Conservation (phyloP, 768 basidiomycete species). For the Piloderma croceum region DNA sequence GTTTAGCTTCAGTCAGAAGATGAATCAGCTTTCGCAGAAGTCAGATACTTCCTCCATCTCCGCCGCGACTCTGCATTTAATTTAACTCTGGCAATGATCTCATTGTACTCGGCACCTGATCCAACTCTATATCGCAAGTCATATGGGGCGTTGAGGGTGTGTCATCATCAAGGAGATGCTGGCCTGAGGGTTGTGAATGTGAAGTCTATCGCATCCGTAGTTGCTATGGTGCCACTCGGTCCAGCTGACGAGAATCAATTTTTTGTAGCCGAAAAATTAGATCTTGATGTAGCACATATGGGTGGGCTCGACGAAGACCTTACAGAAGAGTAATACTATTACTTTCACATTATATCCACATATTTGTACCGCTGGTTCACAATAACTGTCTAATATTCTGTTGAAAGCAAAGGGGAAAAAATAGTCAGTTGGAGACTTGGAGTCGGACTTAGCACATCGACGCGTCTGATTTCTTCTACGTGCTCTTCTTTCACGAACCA, state of each 20-base stretch:
- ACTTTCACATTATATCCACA: too few relatives aligned
- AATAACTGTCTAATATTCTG: too few relatives aligned
- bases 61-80: too few relatives aligned
- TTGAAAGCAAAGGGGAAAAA: too few relatives aligned
- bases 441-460: too few relatives aligned
- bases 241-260: conserved; percentile 5
- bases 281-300: conserved; percentile 16
- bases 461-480: too few relatives aligned
- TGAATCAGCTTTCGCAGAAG: conserved; percentile 10
- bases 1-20: background rate
- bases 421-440: too few relatives aligned
- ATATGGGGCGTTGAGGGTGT: conserved; percentile 15
- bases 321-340: too few relatives aligned
- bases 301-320: background rate
- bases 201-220: conserved; percentile 16
- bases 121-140: conserved; percentile 11
- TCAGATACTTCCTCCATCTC: conserved; percentile 9
- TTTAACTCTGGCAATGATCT: conserved; percentile 15
- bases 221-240: conserved; percentile 22
- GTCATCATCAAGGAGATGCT: conserved; percentile 4
- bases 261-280: conserved; percentile 26
- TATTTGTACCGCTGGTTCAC: too few relatives aligned
- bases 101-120: conserved; percentile 15
- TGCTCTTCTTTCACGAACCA: too few relatives aligned
- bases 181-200: conserved; percentile 8